A percentile compares a stretch with the other conserved stretches of the same genome.
Evolutionary conservation across 768 basidiomycete genomes (phyloP).

Genomic region (Hydnomerulius pinastri): DNA sequence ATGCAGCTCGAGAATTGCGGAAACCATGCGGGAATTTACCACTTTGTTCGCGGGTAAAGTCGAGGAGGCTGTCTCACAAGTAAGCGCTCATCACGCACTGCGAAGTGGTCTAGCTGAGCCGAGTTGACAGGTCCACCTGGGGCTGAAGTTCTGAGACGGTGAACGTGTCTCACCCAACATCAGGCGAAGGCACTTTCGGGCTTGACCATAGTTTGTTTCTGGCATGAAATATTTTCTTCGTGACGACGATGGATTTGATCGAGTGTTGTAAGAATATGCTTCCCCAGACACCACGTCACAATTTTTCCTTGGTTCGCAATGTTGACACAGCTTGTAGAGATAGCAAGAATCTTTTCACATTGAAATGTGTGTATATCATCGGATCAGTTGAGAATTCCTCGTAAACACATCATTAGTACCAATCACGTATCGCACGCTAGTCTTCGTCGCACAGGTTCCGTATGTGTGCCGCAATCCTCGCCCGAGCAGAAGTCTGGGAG

Average conservation of each 20-base stretch:
- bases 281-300: no score
- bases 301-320: no score
- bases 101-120: background rate
- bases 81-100: background rate
- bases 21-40: slow-evolving; percentile 17
- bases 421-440: slow-evolving; percentile 1
- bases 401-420: background rate
- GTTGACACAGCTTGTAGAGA: background rate
- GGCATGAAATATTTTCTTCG: no score
- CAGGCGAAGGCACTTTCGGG: no score
- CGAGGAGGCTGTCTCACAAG: slow-evolving; percentile 13
- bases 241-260: background rate
- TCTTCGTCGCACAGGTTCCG: slow-evolving; percentile 69
- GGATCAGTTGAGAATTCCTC: no score
- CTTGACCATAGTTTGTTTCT: no score
- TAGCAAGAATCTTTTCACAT: no score
- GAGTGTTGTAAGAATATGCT: background rate
- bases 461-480: slow-evolving; percentile 72
- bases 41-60: slow-evolving; percentile 12
- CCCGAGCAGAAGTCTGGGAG: slow-evolving; percentile 45
- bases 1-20: slow-evolving; percentile 4
- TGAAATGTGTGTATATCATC: background rate
- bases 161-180: no score
- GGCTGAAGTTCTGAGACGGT: background rate
- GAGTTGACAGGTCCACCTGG: background rate